Evolutionary conservation across 1,139 yeast species (phyloP), one percentile per base, ranked within the genome.

Genomic region (Saccharomycopsis crataegensis): DNA sequence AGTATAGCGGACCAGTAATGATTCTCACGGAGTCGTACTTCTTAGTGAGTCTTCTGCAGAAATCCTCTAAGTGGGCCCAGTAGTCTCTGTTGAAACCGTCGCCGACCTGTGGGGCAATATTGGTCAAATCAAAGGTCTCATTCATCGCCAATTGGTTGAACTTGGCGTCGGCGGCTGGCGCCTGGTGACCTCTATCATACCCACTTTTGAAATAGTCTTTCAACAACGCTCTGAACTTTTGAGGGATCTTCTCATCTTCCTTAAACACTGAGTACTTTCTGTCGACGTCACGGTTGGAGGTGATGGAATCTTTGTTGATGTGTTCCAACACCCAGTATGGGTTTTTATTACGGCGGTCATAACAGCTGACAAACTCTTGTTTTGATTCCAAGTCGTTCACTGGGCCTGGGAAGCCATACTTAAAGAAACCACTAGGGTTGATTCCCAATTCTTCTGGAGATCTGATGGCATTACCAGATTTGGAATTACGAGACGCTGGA

Each of bases 131-230:
- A 63, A 93, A 93, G 0, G 99, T 94, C 67, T 91, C 96, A 67
- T 93, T 85, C 97, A 94, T 91, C 11, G 98, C 98, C 28, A 69
- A 64, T 67, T 93, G 99, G 40, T 82, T 80, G 69, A 79, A 93
- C 66, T 89, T 90, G 42, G 98, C 97, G 67, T 93, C 88, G 0
- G 99, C 99, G 5, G 99, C 99, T 1, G 99, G 98, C 0, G 96
- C 97, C 64, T 87, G 88, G 68, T 93, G 99, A 2, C 99, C 99
- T 60, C 99, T 74, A 66, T 93, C 99, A 68, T 88, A 93, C 1
- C 99, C 99, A 50, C 95, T 84, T 60, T 98, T 79, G 74, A 91
- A 91, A 67, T 86, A 93, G 69, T 94, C 98, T 59, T 83, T 76
- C 57, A 93, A 74, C 55, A 77, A 74, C 3, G 84, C 90, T 61